Evolutionary conservation across 2,329 filamentous ascomycete species (phyloP), one percentile per base, ranked within the genome.

Genomic region (Huntiella decipiens): DNA sequence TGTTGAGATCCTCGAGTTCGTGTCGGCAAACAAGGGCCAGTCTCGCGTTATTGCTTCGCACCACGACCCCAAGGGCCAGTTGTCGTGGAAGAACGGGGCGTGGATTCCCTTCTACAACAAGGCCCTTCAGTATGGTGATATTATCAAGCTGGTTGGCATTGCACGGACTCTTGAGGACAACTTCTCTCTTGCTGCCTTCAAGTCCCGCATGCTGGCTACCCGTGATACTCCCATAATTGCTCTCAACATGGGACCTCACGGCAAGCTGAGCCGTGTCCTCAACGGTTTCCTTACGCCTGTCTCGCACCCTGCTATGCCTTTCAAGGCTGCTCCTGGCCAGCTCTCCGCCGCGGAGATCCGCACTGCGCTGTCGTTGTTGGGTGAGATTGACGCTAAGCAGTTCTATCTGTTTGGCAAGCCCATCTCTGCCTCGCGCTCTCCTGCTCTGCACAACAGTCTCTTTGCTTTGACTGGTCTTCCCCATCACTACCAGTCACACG

Each of bases 211-310:
- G 62, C 67, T 74, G 34, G 66, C 70, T 17, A 73, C 82, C 1
- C 81, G 92, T 56, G 70, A 80, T 45, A 76, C 77, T n/a, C 88
- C 87, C 1, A 65, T 98, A 46, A 95, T 98, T 54, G 85, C 82
- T 1, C 81, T 98, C 58, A 98, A 98, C 62, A 96, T 98, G 88
- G 87, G 88, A 28, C 68, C 75, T 41, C 67, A 74, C 19, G 91
- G 91, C 42, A 91, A 94, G 63, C 71, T 95, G 37, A 94, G 85
- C 56, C 79, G 91, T 32, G 79, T 98, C 38, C 66, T 92, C 49
- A 98, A 98, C 61, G 70, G 73, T 28, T 96, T 96, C 66, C 76
- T 98, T 66, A 96, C 91, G 0, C 91, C 91, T 0, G 91, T 98
- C 11, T 86, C 85, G 3, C 91, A 96, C 59, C 82, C 85, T 1